Evolutionary conservation across 2,329 filamentous ascomycete species (phyloP), one percentile per base, ranked within the genome.

Genomic region (Phialemoniopsis sp.): DNA sequence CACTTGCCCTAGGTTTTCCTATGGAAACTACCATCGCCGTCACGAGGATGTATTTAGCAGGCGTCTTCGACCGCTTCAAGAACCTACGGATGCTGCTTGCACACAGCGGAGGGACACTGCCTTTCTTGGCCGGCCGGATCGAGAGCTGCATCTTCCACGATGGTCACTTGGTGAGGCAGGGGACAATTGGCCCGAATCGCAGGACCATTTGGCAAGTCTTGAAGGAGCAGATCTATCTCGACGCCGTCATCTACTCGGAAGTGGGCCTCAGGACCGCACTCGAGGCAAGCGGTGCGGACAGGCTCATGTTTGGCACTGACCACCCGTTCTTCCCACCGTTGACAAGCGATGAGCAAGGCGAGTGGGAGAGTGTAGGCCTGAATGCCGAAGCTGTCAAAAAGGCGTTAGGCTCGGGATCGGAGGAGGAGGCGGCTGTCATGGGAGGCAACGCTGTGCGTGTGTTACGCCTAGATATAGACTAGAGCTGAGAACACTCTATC

Each of bases 11-110:
- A 4, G 90, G 90, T 0, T 95, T 95, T 57, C 89, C 90, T 0
- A 78, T 96, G 49, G 90, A 96, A 64, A 96, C 90, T 1, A 95
- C 90, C 2, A 91, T 96, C 50, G 88, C 89, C 0, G 82, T 95
- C 3, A 80, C 87, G 4, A 73, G 90, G 34, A 94, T 96, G 88
- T 82, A 89, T 39, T 68, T 96, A n/a, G 78, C 84, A 0, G 87
- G 88, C 0, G 85, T 94, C 0, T 95, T 93, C 60, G 89, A 95
- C 58, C 72, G 77, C 9, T 85, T 89, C 33, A 76, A 75, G 0
- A 66, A 69, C 8, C 63, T 96, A 45, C 72, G 79, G 16, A 80
- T 96, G 54, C 69, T 96, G 39, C 70, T 96, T 5, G 90, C 90
- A 1, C 90, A 96, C 62, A 89, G 86, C 17, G 90, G 90, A 2